Evolutionary conservation across 257 asterid species (phyloP).

Genomic region (Nicotiana knightiana): DNA sequence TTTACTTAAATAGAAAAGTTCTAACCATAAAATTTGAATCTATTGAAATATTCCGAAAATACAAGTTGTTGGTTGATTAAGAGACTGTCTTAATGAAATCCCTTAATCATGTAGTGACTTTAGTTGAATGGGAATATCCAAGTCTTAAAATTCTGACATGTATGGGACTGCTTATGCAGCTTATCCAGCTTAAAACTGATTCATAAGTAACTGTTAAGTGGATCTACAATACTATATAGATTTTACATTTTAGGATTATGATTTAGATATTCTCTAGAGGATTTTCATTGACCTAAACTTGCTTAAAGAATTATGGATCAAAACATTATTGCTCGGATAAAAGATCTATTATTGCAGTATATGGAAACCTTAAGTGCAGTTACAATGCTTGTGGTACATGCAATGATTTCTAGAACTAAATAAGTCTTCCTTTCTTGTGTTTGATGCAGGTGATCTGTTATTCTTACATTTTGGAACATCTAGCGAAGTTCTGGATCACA

Average conservation of each 20-base stretch:
- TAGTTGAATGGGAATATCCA: neutral
- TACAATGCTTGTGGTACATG: neutral
- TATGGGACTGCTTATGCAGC: neutral
- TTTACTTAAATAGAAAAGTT: neutral
- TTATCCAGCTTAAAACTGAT: neutral
- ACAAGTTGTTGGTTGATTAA: neutral
- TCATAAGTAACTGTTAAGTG: neutral
- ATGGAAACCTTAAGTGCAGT: neutral
- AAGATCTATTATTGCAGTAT: neutral
- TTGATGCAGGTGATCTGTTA: conserved; percentile 62
- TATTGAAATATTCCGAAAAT: neutral
- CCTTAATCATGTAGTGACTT: neutral
- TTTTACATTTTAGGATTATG: neutral
- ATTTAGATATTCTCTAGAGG: neutral
- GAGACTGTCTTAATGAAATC: neutral
- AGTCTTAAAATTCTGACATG: neutral
- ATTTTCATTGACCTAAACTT: neutral
- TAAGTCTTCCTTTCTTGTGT: conserved; percentile 10
- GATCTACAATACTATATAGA: neutral
- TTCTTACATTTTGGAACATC: conserved; percentile 98
- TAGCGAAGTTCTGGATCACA: conserved; percentile 93
- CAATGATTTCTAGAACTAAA: neutral
- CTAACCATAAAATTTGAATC: too few relatives aligned
- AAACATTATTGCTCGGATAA: neutral
- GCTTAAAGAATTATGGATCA: neutral